A percentile compares a stretch with the other conserved stretches of the same genome.
Conservation (phyloP, 805 yeast species). For the Zygotorulaspora florentina region DNA sequence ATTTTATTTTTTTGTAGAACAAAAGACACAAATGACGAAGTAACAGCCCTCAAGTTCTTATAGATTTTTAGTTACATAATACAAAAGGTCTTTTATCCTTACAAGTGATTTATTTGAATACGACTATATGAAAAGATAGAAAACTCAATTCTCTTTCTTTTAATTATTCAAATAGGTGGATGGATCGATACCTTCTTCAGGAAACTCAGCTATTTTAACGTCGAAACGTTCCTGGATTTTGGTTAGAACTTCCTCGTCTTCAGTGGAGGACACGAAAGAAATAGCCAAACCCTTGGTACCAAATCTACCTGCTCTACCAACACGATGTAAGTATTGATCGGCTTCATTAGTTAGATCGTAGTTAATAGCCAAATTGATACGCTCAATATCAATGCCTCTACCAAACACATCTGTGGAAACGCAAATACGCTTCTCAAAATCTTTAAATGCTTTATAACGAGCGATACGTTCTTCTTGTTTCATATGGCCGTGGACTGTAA, state of each 20-base stretch:
- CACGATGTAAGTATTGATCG: slow-evolving; percentile 97
- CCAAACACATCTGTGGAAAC: slow-evolving; percentile 98
- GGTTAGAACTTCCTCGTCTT: slow-evolving; percentile 83
- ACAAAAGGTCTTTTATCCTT: slow-evolving; percentile 7
- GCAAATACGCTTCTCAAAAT: slow-evolving; percentile 97
- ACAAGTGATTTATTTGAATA: not conserved
- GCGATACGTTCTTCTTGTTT: slow-evolving; percentile 98
- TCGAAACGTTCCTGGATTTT: slow-evolving; percentile 97
- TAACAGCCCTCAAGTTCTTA: slow-evolving; percentile 4
- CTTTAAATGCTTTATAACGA: slow-evolving; percentile 92
- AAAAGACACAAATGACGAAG: not conserved
- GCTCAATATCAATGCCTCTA: slow-evolving; percentile 98
- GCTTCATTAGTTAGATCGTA: slow-evolving; percentile 96
- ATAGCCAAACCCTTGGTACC: slow-evolving; percentile 98
- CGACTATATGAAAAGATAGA: not conserved
- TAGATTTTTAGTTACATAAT: slow-evolving; percentile 13
- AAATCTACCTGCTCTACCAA: slow-evolving; percentile 99
- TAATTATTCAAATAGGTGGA: slow-evolving; percentile 96
- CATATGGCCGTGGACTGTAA: slow-evolving; percentile 92
- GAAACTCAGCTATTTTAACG: slow-evolving; percentile 91
- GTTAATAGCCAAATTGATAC: slow-evolving; percentile 96
- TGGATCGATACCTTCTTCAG: slow-evolving; percentile 97
- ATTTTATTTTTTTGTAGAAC: too few species aligned
- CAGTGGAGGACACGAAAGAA: slow-evolving; percentile 79
- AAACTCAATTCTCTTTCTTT: slow-evolving; percentile 7